Percentiles rank a stretch among this genome's conserved stretches.
These are phyloP conservation scores for Papiliotrema nemorosa DNA, from an alignment of 1,284 basidiomycete species.

Conservation along the genomic window DNA sequence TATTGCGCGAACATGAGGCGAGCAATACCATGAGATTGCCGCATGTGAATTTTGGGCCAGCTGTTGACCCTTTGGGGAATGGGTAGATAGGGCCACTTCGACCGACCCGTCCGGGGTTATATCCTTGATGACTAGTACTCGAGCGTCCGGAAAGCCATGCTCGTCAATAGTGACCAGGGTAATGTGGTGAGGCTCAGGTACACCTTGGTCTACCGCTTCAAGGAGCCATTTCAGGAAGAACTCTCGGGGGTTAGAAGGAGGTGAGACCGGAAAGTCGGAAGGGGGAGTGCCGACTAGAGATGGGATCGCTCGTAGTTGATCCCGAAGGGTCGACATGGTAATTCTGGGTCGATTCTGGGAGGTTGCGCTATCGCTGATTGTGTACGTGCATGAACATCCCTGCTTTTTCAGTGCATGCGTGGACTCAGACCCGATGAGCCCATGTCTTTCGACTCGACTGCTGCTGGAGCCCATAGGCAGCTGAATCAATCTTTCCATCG, in stretches of 20 bases:
- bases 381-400: too few relatives aligned
- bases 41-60: neutral
- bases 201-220: constrained; percentile 1
- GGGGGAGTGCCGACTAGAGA: constrained; percentile 4
- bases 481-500: neutral
- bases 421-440: too few relatives aligned
- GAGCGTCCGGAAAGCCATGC: neutral
- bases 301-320: constrained; percentile 3
- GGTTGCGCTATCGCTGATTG: too few relatives aligned
- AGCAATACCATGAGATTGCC: constrained; percentile 2
- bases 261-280: neutral
- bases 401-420: too few relatives aligned
- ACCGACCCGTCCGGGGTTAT: neutral
- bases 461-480: neutral
- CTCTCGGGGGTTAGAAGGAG: neutral
- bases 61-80: constrained; percentile 2
- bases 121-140: constrained; percentile 5
- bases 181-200: constrained; percentile 5
- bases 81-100: neutral
- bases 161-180: constrained; percentile 1
- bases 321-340: constrained; percentile 1
- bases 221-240: neutral
- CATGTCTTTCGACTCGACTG: too few relatives aligned
- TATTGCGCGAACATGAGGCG: neutral
- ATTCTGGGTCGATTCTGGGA: too few relatives aligned